Evolutionary conservation across 208 protist species (phyloP), one percentile per base, ranked within the genome.

Genomic region (Naegleria fowleri): DNA sequence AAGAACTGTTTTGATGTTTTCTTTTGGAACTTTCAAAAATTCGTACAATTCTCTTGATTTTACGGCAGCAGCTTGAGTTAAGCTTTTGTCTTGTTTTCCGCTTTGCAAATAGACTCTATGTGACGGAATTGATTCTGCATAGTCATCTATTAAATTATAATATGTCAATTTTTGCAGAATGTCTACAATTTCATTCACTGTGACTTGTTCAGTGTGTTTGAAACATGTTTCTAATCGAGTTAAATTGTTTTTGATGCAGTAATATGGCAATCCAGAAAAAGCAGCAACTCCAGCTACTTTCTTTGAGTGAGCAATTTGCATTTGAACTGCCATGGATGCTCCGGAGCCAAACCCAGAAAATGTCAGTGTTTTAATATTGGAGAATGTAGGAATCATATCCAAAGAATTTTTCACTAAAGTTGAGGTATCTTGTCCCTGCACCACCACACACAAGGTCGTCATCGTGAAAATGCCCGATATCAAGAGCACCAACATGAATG

Each of bases 341-440:
- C 92, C 92, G 9, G 85, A 85, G 22, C 59, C 59, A 55, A 93
- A 48, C 0, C 92, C 92, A 36, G 38, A 36, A 38, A 92, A 36
- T 22, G 90, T 67, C 2, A 67, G 22, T 3, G 11, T 67, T 29
- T 67, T 67, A 15, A 67, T 22, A 2, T 67, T 67, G 55, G 19
- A 29, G 19, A 67, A 67, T 67, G 55, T 29, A 1, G 55, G 55
- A 67, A 67, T 15, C 4, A 3, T 67, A 4, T 67, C 55, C 55
- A 67, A 29, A 67, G 55, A 48, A 48, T 48, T 48, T 48, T 48
- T 48, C 43, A 48, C 43, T 7, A 48, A 48, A 9, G 43, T 9
- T 48, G 43, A 48, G 7, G 43, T 7, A 48, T 48, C n/a, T n/a
- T n/a, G n/a, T 48, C 5, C 43, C 43, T 48, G 1, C 43, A 48